Percentiles rank a stretch among this genome's conserved stretches.
These are phyloP conservation scores for Pseudogymnoascus sp. DNA, from an alignment of 2,329 filamentous ascomycete genomes.

Conservation along the genomic window DNA sequence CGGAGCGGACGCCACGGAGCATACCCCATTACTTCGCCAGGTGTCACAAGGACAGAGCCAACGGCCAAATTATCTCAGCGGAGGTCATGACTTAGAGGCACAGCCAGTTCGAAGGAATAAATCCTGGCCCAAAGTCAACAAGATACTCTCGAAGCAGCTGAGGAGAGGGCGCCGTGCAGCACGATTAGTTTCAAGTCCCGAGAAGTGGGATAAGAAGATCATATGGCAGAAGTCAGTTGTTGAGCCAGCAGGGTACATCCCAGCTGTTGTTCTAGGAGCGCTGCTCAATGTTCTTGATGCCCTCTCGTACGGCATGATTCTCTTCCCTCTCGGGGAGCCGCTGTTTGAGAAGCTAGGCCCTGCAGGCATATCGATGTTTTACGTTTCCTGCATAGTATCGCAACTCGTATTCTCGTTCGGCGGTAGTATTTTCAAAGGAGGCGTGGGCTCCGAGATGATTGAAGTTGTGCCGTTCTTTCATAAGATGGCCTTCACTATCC, in stretches of 20 bases:
- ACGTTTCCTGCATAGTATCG: conserved; percentile 92
- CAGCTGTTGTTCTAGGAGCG: conserved; percentile 81
- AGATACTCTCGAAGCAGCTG: conserved; percentile 21
- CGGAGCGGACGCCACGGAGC: conserved; percentile 22
- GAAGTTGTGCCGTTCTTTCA: conserved; percentile 99
- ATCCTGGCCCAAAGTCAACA: conserved; percentile 28
- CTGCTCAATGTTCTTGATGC: conserved; percentile 92
- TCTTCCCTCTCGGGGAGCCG: conserved; percentile 84
- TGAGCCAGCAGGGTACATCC: conserved; percentile 64
- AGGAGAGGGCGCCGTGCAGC: conserved; percentile 21
- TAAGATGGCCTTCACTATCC: conserved; percentile 91
- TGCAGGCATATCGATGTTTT: conserved; percentile 97
- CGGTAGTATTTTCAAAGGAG: conserved; percentile 83
- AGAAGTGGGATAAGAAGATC: conserved; percentile 62
- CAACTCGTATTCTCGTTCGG: conserved; percentile 82
- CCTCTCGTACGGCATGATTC: conserved; percentile 91
- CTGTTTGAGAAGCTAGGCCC: conserved; percentile 82
- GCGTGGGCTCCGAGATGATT: conserved; percentile 94
- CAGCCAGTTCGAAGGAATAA: conserved; percentile 19
- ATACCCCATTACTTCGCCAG: conserved; percentile 28
- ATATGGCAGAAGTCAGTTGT: conserved; percentile 61
- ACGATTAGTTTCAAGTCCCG: conserved; percentile 49
- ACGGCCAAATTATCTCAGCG: conserved; percentile 28
- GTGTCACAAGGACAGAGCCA: conserved; percentile 15
- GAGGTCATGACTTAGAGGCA: conserved; percentile 29